These are phyloP conservation scores for Termitomyces sp. DNA, from an alignment of 768 basidiomycete species.

Conservation along the genomic window DNA sequence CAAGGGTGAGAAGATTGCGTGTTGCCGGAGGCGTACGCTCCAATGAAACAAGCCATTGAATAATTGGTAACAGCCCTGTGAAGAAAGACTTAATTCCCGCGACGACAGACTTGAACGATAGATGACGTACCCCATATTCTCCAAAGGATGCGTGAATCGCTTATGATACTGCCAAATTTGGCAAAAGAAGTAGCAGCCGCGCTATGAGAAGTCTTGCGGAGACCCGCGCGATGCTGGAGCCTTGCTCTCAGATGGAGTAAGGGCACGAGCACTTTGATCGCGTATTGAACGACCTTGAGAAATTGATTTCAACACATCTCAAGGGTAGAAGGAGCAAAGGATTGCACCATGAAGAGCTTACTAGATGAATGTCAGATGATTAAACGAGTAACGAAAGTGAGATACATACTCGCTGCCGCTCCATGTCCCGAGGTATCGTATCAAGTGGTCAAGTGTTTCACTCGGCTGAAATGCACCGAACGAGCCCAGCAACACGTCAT, in stretches of 20 bases:
- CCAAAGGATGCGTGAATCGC: conserved; percentile 70
- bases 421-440: conserved; percentile 78
- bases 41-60: conserved; percentile 75
- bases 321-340: background rate
- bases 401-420: conserved; percentile 74
- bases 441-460: conserved; percentile 62
- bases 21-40: conserved; percentile 72
- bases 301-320: background rate
- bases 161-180: conserved; percentile 50
- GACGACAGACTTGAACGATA: background rate
- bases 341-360: conserved; percentile 67
- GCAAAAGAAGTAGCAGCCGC: conserved; percentile 42
- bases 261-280: conserved; percentile 64
- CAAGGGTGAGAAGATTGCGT: conserved; percentile 63
- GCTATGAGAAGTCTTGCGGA: conserved; percentile 50
- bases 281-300: conserved; percentile 64
- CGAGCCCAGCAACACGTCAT: conserved; percentile 58
- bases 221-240: conserved; percentile 59
- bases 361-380: conserved; percentile 28
- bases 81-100: background rate
- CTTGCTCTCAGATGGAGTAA: conserved; percentile 62
- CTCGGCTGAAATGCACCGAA: conserved; percentile 57
- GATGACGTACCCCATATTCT: conserved; percentile 66
- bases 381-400: conserved; percentile 2
- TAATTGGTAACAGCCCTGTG: conserved; percentile 68